Base-by-base conservation (phyloP, 2,329 filamentous ascomycete genomes). In the Talaromyces sp. region DNA sequence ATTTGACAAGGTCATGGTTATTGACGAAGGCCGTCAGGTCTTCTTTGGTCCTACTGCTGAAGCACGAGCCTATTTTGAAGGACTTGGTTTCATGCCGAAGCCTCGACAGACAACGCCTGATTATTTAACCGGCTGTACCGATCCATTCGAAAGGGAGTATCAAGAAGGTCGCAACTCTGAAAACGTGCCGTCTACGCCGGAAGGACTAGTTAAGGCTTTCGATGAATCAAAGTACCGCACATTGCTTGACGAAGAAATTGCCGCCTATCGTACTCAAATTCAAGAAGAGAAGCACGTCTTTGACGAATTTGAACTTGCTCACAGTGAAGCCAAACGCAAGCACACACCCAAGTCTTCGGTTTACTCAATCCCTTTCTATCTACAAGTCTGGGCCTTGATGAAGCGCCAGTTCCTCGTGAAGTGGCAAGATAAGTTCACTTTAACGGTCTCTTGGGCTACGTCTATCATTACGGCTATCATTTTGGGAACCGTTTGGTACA, bases 321-420 rank as follows among this genome's bases (percentile, higher is more conserved):
- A 90, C 95, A 69, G 58, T 11, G 62, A 65, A 59, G 65, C 62
- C 11, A 96, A 82, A 88, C 91, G 58, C 11, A 88, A 88, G 63
- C 85, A 88, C 8, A 90, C 91, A 0, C 80, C 83, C 0, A 87
- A 88, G 72, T 87, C 86, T 65, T 94, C 91, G 0, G 90, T 94
- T 39, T 96, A 96, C 78, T 89, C 88, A 0, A 89, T 93, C 62
- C 91, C 92, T 0, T 95, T 95, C 78, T 87, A 93, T 68, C 81
- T 91, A 1, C 93, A 96, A 74, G 84, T 95, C 24, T 93, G 89
- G 89, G 90, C 90, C 0, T 78, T 95, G 67, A 90, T 93, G 84
- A 89, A 92, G 75, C 87, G 92, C 5, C 92, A 96, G 75, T 95
- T 93, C 75, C 82, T 90, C 60, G 88, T 96, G 71, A 95, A 95